Conservation (phyloP, 73 alveolate genomes). For the Paramecium pentaurelia region DNA sequence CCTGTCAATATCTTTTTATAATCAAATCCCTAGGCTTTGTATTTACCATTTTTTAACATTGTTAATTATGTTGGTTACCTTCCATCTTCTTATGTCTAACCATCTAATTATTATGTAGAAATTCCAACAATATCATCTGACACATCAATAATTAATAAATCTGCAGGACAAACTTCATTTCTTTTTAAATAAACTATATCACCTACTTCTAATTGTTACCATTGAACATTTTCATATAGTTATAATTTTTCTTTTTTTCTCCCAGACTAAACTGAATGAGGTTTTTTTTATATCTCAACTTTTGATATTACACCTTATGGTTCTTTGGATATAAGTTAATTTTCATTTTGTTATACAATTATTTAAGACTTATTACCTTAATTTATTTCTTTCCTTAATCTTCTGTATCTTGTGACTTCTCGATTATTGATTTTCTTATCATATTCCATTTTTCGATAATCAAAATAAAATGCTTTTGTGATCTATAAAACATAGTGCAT, state of each 20-base stretch:
- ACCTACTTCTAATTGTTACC: slow-evolving; percentile 54
- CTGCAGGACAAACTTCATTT: slow-evolving; percentile 56
- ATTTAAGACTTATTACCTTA: background rate
- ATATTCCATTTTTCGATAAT: background rate
- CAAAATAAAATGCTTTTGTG: background rate
- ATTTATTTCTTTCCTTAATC: background rate
- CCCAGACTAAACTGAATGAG: background rate
- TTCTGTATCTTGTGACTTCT: background rate
- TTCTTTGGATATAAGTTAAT: background rate
- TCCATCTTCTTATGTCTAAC: background rate
- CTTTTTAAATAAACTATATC: slow-evolving; percentile 43
- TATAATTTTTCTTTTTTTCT: background rate
- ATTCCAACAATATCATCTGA: slow-evolving; percentile 1
- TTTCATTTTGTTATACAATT: background rate
- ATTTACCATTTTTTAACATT: background rate
- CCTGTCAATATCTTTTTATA: slow-evolving; percentile 55
- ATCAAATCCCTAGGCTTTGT: slow-evolving; percentile 26
- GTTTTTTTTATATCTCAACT: background rate
- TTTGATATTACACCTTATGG: background rate
- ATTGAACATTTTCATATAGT: slow-evolving; percentile 20
- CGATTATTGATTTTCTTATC: background rate
- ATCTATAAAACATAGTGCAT: background rate
- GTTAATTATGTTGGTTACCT: slow-evolving; percentile 9
- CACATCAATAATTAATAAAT: slow-evolving; percentile 30
- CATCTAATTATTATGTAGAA: background rate